Base-by-base conservation (phyloP, 2,329 filamentous ascomycete species). In the Fusarium sp. region DNA sequence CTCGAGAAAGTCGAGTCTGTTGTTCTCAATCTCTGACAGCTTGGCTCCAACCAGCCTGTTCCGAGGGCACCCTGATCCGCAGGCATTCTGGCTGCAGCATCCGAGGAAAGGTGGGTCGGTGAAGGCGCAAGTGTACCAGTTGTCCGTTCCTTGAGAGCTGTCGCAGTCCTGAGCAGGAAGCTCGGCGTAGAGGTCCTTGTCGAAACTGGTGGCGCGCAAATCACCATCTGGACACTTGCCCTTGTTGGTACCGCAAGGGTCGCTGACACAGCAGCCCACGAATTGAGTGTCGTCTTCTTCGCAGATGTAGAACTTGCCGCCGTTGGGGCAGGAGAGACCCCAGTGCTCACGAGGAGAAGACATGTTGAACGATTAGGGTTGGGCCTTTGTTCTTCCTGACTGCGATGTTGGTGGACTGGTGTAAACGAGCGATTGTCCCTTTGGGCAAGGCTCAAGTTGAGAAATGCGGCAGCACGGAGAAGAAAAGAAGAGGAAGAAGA, bases 261-360 rank as follows among this genome's bases (percentile, higher is more conserved):
- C 69, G 33, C 71, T 70, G 34, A 73, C 71, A 70, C 81, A 83
- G 69, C 81, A 83, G 7, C 81, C 81, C 33, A 83, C 42, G 61
- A 82, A 83, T 61, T 78, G 74, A 4, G 64, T 56, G 18, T 53
- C 58, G 25, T 75, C 74, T 14, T 73, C 73, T 11, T 74, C 62
- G 70, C 81, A 82, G 62, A 81, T 74, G 74, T 82, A 82, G 42
- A 81, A 81, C 4, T 62, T 55, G 49, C 80, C 79, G 18, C 75
- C 76, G 5, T 62, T 58, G 3, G 77, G 75, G 65, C 81, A 83
- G 23, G 69, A 65, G 2, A 80, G 64, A 34, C 75, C 78, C 23
- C 78, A 69, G 25, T 64, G 38, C n/a, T 58, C 13, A 6, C 54
- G 38, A 54, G 67, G 44, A 27, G 61, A 34, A 33, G 73, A 66